Percentiles rank a stretch among this genome's conserved stretches.
phyloP scores from a whole-genome alignment of 306 rosid genomes.

The Hippophae tibetana region DNA sequence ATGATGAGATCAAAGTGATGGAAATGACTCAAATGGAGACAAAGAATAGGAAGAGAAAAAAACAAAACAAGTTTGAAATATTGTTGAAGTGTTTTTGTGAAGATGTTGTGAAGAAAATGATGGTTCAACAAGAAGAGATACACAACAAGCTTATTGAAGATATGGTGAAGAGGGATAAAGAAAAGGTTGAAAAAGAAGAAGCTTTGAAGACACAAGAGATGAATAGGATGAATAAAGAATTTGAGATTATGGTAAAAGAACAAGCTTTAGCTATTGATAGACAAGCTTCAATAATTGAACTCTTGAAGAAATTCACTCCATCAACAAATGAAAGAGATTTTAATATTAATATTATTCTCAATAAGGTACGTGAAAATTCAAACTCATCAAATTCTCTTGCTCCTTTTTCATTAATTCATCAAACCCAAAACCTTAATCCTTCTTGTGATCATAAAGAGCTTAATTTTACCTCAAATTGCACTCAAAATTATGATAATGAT shows the following conservation, averaged over 20 bases:
- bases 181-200: conserved; percentile 53
- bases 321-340: background rate
- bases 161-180: conserved; percentile 64
- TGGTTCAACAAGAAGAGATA: conserved; percentile 69
- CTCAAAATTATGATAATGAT: too few relatives aligned
- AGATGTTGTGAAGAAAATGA: conserved; percentile 57
- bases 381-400: background rate
- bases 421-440: too few relatives aligned
- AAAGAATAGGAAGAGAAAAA: conserved; percentile 40
- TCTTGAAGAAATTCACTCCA: conserved; percentile 51
- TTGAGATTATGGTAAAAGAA: conserved; percentile 54
- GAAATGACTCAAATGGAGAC: background rate
- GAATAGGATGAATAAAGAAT: conserved; percentile 68
- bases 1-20: conserved; percentile 9
- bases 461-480: too few relatives aligned
- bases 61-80: conserved; percentile 36
- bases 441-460: too few relatives aligned
- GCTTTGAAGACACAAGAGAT: conserved; percentile 73
- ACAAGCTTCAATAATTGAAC: conserved; percentile 50
- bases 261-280: conserved; percentile 55
- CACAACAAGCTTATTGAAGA: conserved; percentile 59
- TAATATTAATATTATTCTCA: too few relatives aligned
- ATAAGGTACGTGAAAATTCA: background rate
- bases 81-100: conserved; percentile 55
- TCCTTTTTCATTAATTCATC: background rate